Conservation (phyloP, 1,284 basidiomycete genomes). For the Moesziomyces sp. region DNA sequence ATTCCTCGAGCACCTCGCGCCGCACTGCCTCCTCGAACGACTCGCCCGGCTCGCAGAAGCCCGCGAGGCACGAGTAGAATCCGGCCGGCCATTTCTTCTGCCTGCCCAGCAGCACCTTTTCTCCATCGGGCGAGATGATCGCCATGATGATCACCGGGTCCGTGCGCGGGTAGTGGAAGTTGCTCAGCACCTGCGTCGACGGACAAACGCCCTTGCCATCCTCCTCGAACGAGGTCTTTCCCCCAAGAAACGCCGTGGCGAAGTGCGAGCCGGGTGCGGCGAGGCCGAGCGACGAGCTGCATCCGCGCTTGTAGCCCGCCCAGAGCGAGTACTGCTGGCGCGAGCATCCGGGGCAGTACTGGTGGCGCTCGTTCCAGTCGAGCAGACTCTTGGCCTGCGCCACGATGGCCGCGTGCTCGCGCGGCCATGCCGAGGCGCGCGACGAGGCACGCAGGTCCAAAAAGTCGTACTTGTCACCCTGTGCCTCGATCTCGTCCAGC, state of each 20-base stretch:
- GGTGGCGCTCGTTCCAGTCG: slow-evolving; percentile 65
- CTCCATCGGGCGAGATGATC: slow-evolving; percentile 78
- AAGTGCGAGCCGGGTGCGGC: slow-evolving; percentile 13
- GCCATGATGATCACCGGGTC: slow-evolving; percentile 87
- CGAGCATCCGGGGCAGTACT: slow-evolving; percentile 91
- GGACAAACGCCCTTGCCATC: slow-evolving; percentile 44
- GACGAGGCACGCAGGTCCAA: slow-evolving; percentile 58
- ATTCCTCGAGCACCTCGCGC: slow-evolving; percentile 94
- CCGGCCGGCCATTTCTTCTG: slow-evolving; percentile 73
- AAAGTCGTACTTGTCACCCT: slow-evolving; percentile 51
- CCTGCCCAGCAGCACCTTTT: slow-evolving; percentile 87
- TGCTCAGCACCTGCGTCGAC: slow-evolving; percentile 45
- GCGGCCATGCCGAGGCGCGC: slow-evolving; percentile 41
- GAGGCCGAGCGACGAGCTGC: slow-evolving; percentile 68
- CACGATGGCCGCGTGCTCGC: slow-evolving; percentile 54
- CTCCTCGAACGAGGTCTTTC: slow-evolving; percentile 17
- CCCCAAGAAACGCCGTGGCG: slow-evolving; percentile 14
- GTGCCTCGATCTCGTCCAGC: slow-evolving; percentile 19
- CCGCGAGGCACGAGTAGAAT: slow-evolving; percentile 64
- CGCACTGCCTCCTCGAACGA: slow-evolving; percentile 92
- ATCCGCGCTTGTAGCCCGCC: slow-evolving; percentile 94
- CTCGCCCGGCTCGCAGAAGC: slow-evolving; percentile 64
- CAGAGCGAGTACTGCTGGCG: slow-evolving; percentile 84
- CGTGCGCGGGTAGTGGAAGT: slow-evolving; percentile 62
- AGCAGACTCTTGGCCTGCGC: slow-evolving; percentile 58